These are phyloP conservation scores for Phytophthora megakarya DNA, from an alignment of 352 stramenopile genomes.

Conservation along the genomic window DNA sequence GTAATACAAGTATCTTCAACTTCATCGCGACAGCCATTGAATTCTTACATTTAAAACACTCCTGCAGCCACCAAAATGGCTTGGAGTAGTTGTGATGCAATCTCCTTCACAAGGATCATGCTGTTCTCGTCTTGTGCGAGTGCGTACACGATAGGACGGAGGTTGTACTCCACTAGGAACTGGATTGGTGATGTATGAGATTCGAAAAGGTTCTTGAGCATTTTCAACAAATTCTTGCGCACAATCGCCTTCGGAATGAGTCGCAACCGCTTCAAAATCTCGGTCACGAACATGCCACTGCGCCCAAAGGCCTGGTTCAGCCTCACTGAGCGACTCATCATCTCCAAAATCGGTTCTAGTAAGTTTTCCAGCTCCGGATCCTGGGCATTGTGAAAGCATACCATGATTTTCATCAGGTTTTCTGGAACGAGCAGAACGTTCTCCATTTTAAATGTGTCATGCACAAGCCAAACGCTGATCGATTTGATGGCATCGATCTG, in stretches of 20 bases:
- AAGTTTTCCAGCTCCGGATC: constrained; percentile 83
- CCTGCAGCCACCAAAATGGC: constrained; percentile 76
- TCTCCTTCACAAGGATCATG: constrained; percentile 91
- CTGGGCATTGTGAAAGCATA: constrained; percentile 69
- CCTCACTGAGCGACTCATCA: constrained; percentile 71
- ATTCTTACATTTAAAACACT: constrained; percentile 45
- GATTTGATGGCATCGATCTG: constrained; percentile 90
- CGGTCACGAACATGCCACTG: constrained; percentile 83
- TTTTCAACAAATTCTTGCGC: constrained; percentile 91
- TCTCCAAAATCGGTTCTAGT: constrained; percentile 80
- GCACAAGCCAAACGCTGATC: constrained; percentile 83
- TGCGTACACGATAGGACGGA: constrained; percentile 78
- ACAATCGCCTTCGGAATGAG: constrained; percentile 89
- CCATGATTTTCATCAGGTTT: constrained; percentile 74
- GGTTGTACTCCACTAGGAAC: constrained; percentile 90
- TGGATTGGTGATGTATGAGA: constrained; percentile 83
- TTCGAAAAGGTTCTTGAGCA: constrained; percentile 91
- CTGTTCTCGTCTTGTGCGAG: constrained; percentile 88
- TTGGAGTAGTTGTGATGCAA: constrained; percentile 85
- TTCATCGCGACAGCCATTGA: background rate
- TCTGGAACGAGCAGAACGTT: constrained; percentile 66
- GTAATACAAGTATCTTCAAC: background rate
- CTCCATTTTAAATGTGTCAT: constrained; percentile 87
- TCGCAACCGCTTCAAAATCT: constrained; percentile 81
- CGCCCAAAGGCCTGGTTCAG: constrained; percentile 88